Percentiles rank a stretch among this genome's conserved stretches.
Conservation (phyloP, 2,329 filamentous ascomycete species). For the Verticillium tricorpus region DNA sequence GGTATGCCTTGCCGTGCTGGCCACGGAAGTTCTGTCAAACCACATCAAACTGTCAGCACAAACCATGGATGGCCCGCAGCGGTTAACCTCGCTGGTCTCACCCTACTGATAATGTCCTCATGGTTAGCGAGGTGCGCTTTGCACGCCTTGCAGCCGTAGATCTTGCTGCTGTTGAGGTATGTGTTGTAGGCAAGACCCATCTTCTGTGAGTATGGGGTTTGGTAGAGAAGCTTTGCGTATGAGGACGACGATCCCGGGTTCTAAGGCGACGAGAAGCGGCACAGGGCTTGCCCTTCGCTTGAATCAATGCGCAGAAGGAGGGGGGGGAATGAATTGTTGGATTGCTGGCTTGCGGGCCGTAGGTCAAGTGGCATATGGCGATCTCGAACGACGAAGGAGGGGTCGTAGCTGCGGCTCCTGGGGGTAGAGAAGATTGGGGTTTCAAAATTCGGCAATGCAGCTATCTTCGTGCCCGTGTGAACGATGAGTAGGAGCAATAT, state of each 20-base stretch:
- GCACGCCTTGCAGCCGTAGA: slow-evolving; percentile 91
- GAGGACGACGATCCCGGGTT: not conserved
- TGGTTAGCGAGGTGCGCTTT: slow-evolving; percentile 94
- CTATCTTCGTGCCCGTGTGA: not conserved
- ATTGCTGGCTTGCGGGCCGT: too few relatives aligned
- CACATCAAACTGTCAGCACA: not conserved
- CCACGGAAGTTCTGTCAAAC: slow-evolving; percentile 83
- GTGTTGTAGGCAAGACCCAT: slow-evolving; percentile 93
- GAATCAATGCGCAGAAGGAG: not conserved
- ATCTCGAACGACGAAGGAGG: too few relatives aligned
- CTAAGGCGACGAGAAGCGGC: not conserved
- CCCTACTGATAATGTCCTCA: slow-evolving; percentile 91
- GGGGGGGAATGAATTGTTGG: too few relatives aligned
- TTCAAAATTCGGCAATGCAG: too few relatives aligned
- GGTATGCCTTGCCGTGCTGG: slow-evolving; percentile 95
- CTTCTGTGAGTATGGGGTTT: slow-evolving; percentile 9
- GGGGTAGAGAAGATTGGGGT: too few relatives aligned
- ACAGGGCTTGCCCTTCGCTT: not conserved
- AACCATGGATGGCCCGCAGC: not conserved
- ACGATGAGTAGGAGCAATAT: not conserved
- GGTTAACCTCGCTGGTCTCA: slow-evolving; percentile 40
- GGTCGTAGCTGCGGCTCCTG: too few relatives aligned
- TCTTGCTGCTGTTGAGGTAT: slow-evolving; percentile 80
- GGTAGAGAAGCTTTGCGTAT: not conserved
- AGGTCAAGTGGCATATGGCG: too few relatives aligned